Evolutionary conservation across 495 filamentous ascomycete genomes (phyloP).

Genomic region (Podospora pseudoanserina): DNA sequence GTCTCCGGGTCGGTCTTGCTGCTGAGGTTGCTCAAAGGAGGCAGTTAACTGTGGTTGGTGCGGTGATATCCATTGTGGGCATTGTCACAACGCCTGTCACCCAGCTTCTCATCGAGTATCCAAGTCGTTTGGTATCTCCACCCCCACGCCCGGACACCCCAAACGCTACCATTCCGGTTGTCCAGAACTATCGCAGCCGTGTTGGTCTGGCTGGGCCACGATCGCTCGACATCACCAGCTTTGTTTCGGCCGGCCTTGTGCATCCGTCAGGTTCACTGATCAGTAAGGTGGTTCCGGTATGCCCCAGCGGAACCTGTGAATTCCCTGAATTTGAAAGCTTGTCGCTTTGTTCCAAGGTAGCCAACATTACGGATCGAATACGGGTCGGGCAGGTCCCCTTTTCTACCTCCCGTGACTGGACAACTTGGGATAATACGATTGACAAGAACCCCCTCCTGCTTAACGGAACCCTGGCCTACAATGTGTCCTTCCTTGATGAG

Average conservation of each 20-base stretch:
- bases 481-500: slow-evolving; percentile 12
- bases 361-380: slow-evolving; percentile 16
- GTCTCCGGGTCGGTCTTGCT: slow-evolving; percentile 18
- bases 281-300: background rate
- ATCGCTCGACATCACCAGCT: slow-evolving; percentile 11
- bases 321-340: slow-evolving; percentile 14
- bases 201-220: slow-evolving; percentile 10
- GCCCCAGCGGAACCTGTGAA: slow-evolving; percentile 10
- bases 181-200: slow-evolving; percentile 11
- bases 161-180: slow-evolving; percentile 1
- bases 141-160: background rate
- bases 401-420: slow-evolving; percentile 12
- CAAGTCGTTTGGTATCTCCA: background rate
- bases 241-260: slow-evolving; percentile 8
- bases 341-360: slow-evolving; percentile 9
- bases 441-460: slow-evolving; percentile 5
- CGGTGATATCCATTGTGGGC: slow-evolving; percentile 6
- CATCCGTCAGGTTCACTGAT: slow-evolving; percentile 11
- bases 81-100: slow-evolving; percentile 14
- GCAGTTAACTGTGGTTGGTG: slow-evolving; percentile 11
- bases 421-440: slow-evolving; percentile 8
- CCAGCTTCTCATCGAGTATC: slow-evolving; percentile 16
- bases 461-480: slow-evolving; percentile 17
- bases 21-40: slow-evolving; percentile 8
- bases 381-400: slow-evolving; percentile 6